Evolutionary conservation across 1,139 yeast species (phyloP).

Genomic region (Candida sanyaensis): DNA sequence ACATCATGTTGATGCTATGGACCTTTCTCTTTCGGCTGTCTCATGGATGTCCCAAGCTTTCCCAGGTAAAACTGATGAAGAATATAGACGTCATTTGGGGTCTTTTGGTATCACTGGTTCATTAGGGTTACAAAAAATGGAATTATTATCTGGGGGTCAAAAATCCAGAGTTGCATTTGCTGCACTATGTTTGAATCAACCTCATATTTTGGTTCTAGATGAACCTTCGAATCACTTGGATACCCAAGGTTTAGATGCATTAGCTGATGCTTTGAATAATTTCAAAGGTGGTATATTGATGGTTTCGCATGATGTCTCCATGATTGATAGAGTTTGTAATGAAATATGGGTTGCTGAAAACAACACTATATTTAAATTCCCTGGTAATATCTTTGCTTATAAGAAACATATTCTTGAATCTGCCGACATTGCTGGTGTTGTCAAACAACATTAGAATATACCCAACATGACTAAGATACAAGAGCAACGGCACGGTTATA

Average conservation of each 20-base stretch:
- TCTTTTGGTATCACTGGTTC: slow-evolving; percentile 97
- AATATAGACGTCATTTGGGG: slow-evolving; percentile 94
- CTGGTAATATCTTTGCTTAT: slow-evolving; percentile 84
- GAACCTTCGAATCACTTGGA: slow-evolving; percentile 99
- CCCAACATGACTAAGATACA: neutral
- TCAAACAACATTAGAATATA: slow-evolving; percentile 62
- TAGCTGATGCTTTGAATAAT: slow-evolving; percentile 81
- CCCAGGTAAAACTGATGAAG: slow-evolving; percentile 96
- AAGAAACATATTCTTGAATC: slow-evolving; percentile 80
- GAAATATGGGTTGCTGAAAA: slow-evolving; percentile 95
- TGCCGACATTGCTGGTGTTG: slow-evolving; percentile 88
- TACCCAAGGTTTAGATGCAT: slow-evolving; percentile 96
- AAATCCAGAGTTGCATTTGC: slow-evolving; percentile 98
- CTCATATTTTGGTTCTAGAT: slow-evolving; percentile 91
- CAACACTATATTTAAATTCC: slow-evolving; percentile 76
- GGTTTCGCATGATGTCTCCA: slow-evolving; percentile 97
- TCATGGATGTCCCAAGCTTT: slow-evolving; percentile 88
- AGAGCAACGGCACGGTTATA: no score
- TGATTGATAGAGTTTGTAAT: slow-evolving; percentile 83
- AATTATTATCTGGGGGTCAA: slow-evolving; percentile 93
- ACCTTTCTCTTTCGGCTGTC: slow-evolving; percentile 81
- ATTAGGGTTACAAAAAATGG: slow-evolving; percentile 88
- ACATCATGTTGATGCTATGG: slow-evolving; percentile 99
- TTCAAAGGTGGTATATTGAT: slow-evolving; percentile 95
- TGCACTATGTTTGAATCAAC: slow-evolving; percentile 83